phyloP scores from a whole-genome alignment of 139 green algal species.

The Bryopsis sp. region DNA sequence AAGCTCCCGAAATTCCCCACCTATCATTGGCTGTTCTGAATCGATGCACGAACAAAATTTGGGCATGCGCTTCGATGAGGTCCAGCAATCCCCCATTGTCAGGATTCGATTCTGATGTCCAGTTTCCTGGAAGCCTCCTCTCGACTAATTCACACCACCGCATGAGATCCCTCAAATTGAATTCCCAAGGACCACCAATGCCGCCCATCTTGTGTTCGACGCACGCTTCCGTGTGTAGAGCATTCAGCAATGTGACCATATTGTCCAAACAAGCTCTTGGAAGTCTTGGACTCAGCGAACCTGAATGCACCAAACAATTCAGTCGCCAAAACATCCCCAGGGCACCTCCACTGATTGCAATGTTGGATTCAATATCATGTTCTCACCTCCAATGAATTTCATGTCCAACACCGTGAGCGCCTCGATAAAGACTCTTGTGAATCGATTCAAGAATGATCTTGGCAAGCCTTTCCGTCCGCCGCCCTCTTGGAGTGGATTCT shows the following conservation, averaged over 20 bases:
- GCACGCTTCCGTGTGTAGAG: no score
- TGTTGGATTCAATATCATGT: no score
- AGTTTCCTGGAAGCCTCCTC: conserved; percentile 22
- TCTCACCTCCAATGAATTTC: conserved; percentile 67
- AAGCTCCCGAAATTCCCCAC: not conserved
- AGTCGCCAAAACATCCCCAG: no score
- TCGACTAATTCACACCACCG: conserved; percentile 86
- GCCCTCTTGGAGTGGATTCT: conserved; percentile 87
- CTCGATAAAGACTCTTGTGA: conserved; percentile 85
- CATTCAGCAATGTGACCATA: no score
- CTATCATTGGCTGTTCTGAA: conserved; percentile 66
- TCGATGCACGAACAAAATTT: conserved; percentile 72
- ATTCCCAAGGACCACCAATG: conserved; percentile 87
- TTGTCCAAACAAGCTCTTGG: no score
- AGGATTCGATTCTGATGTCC: no score
- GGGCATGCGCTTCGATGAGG: no score
- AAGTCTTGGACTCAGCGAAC: no score
- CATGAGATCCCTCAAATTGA: conserved; percentile 97
- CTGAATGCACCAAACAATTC: no score
- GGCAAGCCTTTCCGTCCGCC: conserved; percentile 93
- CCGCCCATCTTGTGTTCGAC: not conserved
- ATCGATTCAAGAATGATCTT: conserved; percentile 94
- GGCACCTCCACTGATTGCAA: no score
- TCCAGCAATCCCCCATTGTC: no score
- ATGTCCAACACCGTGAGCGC: conserved; percentile 69